Conservation (phyloP, 1,284 basidiomycete genomes). For the Thelephora terrestris region DNA sequence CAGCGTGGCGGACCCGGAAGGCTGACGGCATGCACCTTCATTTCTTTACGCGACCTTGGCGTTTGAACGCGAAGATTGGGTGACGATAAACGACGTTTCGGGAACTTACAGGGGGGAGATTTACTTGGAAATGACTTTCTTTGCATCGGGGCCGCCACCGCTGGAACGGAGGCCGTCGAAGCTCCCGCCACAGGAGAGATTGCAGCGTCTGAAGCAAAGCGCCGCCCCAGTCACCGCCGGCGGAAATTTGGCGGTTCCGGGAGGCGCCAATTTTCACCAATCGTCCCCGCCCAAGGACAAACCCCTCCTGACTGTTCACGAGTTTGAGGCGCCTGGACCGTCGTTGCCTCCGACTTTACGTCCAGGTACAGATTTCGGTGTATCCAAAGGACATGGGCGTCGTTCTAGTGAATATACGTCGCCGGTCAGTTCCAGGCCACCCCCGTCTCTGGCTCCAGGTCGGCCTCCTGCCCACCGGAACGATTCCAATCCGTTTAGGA, state of each 20-base stretch:
- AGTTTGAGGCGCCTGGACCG: neutral
- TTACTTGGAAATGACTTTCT: constrained; percentile 76
- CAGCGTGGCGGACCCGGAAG: neutral
- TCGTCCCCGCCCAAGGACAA: neutral
- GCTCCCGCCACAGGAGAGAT: constrained; percentile 32
- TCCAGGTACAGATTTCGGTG: neutral
- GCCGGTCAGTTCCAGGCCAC: neutral
- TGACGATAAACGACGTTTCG: constrained; percentile 39
- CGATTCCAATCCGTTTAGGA: too few relatives aligned
- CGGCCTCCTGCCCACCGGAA: too few relatives aligned
- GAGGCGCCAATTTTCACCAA: neutral
- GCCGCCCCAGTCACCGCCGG: constrained; percentile 1
- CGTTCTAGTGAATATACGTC: neutral
- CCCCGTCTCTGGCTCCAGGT: too few relatives aligned
- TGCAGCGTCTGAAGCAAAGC: constrained; percentile 16
- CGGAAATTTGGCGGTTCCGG: neutral
- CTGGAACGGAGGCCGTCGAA: constrained; percentile 36
- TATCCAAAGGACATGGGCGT: neutral
- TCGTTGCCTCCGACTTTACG: neutral
- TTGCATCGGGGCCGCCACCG: constrained; percentile 44
- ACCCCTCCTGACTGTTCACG: neutral
- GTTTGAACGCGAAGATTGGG: constrained; percentile 44
- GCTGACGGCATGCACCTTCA: constrained; percentile 1
- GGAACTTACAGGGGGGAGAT: constrained; percentile 53
- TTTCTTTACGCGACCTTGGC: neutral